Base-by-base conservation (phyloP, 2,329 filamentous ascomycete genomes). In the Phoma herbarum region DNA sequence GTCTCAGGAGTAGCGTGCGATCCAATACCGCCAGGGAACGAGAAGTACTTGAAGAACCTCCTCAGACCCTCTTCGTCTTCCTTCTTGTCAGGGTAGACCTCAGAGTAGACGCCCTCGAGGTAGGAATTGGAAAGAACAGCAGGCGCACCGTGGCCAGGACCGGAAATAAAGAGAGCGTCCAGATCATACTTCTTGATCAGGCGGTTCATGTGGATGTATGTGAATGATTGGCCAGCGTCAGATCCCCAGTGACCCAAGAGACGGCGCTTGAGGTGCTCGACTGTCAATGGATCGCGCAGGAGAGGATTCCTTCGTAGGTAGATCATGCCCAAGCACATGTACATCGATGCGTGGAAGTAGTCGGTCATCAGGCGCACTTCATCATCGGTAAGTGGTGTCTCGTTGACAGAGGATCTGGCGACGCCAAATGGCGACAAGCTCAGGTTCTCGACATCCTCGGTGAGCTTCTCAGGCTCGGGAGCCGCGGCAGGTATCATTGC, bases 41-140 rank as follows among this genome's bases (percentile, higher is more conserved):
- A 92, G 79, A 93, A 93, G 64, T 89, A 86, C 79, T 92, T 92
- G 85, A 93, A 92, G 82, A 93, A 92, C 60, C 83, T 85, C 67
- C 88, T 85, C 82, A 93, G 80, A 25, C 90, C 90, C 57, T 88
- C 84, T 37, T 83, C 77, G 70, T 90, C 86, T 66, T 90, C 85
- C 2, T 86, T 85, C 79, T 89, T 91, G 58, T 90, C 85, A 2
- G 90, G 89, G 67, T 92, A 93, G 23, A 92, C 86, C 70, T 93
- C 90, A 1, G 87, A 88, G 77, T 93, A 93, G 41, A 88, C 86
- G 29, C 90, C 90, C 71, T 93, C 90, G 14, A 93, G 84, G 69
- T 91, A 93, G 14, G 88, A 87, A 75, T 92, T 90, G 0, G 90
- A 90, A 35, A 93, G 83, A 11, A 93, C 85, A 7, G 88, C 90